Evolutionary conservation across 257 asterid genomes (phyloP), one percentile per base, ranked within the genome.

Genomic region (Echites panduratus): DNA sequence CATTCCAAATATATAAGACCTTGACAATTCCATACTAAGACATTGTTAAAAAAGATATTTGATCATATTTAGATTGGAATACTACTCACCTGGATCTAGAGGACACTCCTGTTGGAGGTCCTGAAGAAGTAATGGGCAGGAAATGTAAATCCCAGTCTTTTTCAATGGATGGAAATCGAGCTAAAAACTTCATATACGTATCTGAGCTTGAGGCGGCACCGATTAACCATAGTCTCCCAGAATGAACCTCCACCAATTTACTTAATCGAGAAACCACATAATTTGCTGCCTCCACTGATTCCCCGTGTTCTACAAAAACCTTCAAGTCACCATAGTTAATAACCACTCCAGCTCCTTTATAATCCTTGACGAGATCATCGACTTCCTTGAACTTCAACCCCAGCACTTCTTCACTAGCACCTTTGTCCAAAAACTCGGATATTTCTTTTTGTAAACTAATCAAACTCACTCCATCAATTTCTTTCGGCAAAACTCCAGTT

Each of bases 61-160:
- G 19, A 57, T 40, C 50, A 47, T 40, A 67, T 59, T 68, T 41
- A 47, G 66, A 65, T 32, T 7, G 47, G 66, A 61, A 20, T 68
- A 24, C 29, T 54, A 75, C 82, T 77, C 56, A 85, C 87, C 89
- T 73, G 79, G 96, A 87, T 79, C 75, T 85, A 79, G 93, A 83
- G 68, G 75, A 41, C 53, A 78, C 80, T 61, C 90, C 94, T 68
- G 63, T 70, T 43, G 84, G 79, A 73, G 80, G 66, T 11, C 68
- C 70, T 22, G 85, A 78, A 57, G 87, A 73, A 78, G 96, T 93
- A 78, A 94, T 88, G 57, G 99, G 97, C 75, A 89, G 76, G 77
- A 89, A 79, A 73, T 91, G 84, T 87, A 94, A 85, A 84, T 91
- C 95, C 89, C 89, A 92, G 67, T 91, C 96, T 66, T 72, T 82